These are phyloP conservation scores for Melaleuca alternifolia DNA, from an alignment of 345 rosid species.

Conservation along the genomic window DNA sequence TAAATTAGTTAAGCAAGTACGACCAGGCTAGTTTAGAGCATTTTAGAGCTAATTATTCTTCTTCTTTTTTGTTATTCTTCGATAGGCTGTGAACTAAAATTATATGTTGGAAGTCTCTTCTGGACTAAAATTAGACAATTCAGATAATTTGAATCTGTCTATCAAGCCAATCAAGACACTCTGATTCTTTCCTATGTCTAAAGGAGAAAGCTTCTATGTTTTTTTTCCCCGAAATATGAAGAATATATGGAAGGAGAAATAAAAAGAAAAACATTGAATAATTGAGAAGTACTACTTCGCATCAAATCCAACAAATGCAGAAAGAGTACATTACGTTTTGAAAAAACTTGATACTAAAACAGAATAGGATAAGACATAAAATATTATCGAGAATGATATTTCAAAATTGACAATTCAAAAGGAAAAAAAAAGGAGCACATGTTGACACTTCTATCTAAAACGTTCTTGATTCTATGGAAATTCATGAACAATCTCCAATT, in stretches of 20 bases:
- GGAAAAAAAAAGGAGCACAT: neutral
- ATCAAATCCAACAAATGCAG: neutral
- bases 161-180: neutral
- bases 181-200: neutral
- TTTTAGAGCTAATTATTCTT: neutral
- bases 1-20: neutral
- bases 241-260: neutral
- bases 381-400: neutral
- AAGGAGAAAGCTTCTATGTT: neutral
- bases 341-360: neutral
- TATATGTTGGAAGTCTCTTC: neutral
- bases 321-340: neutral
- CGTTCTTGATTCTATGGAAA: neutral
- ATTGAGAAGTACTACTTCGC: neutral
- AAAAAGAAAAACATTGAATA: neutral
- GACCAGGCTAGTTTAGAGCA: neutral
- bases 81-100: neutral
- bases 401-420: neutral
- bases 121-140: neutral
- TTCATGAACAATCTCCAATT: neutral
- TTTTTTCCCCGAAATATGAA: neutral
- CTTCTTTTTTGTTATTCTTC: neutral
- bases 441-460: neutral
- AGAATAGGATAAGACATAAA: neutral
- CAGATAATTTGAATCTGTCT: neutral